These are phyloP conservation scores for Fusarium subtropicale DNA, from an alignment of 2,329 filamentous ascomycete species.

Conservation along the genomic window DNA sequence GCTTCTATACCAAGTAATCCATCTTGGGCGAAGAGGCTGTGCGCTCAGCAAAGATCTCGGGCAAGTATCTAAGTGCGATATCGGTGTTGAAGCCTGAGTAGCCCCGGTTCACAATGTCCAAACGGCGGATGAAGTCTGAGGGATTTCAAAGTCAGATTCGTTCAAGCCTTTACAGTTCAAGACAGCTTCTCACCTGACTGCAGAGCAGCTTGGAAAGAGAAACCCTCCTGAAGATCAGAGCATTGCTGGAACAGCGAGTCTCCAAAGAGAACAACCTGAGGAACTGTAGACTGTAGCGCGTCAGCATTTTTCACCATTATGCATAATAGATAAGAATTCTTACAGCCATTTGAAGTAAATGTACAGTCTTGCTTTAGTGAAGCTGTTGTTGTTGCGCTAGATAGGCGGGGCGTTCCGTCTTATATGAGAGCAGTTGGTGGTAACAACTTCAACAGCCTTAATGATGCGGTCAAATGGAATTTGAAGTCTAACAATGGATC, in stretches of 20 bases:
- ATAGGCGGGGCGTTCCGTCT: not conserved
- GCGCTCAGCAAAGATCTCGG: constrained; percentile 76
- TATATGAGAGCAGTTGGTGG: not conserved
- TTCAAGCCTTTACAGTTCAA: not conserved
- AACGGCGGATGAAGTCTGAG: constrained; percentile 76
- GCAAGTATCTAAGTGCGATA: constrained; percentile 76
- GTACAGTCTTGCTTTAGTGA: not conserved
- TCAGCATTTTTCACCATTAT: constrained; percentile 1
- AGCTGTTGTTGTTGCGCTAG: constrained; percentile 11
- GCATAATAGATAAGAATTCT: constrained; percentile 18
- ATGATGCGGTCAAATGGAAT: constrained; percentile 25
- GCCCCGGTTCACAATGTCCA: constrained; percentile 91
- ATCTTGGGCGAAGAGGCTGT: constrained; percentile 65
- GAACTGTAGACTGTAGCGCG: constrained; percentile 63
- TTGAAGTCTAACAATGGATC: constrained; percentile 6
- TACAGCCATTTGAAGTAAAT: constrained; percentile 38
- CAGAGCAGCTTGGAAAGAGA: constrained; percentile 79
- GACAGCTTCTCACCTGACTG: constrained; percentile 68
- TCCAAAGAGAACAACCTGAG: constrained; percentile 85
- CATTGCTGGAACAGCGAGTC: constrained; percentile 86
- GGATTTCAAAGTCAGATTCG: constrained; percentile 11
- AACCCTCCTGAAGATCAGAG: constrained; percentile 71
- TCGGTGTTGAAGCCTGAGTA: constrained; percentile 87
- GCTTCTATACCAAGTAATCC: constrained; percentile 70
- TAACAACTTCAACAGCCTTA: constrained; percentile 5